Percentiles rank a stretch among this genome's conserved stretches.
Conservation (phyloP, 129 eudicot species). For the Deinandra increscens region DNA sequence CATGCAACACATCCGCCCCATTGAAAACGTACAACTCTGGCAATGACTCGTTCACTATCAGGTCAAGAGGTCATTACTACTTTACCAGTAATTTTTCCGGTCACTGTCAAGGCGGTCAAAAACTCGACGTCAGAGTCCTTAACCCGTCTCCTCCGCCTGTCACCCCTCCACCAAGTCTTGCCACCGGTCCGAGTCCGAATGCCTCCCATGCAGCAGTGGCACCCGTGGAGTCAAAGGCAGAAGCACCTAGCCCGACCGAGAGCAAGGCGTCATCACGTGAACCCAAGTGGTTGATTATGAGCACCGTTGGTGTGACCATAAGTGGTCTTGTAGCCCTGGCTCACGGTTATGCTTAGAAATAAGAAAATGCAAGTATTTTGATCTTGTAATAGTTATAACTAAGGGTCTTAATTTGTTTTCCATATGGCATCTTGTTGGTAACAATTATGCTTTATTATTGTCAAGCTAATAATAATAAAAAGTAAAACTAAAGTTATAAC, state of each 20-base stretch:
- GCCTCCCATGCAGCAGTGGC: background rate
- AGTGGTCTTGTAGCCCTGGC: slow-evolving; percentile 14
- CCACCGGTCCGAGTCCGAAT: slow-evolving; percentile 5
- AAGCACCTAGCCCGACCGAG: slow-evolving; percentile 33
- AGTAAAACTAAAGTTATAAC: too few species aligned
- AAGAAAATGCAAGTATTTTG: slow-evolving; percentile 13
- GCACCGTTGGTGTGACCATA: slow-evolving; percentile 16
- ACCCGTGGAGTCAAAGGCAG: slow-evolving; percentile 3
- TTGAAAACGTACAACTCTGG: slow-evolving; percentile 36
- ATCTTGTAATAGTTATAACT: background rate
- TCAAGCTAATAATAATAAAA: background rate
- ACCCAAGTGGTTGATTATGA: slow-evolving; percentile 30
- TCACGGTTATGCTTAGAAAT: slow-evolving; percentile 21
- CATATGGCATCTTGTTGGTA: background rate
- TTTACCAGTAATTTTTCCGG: slow-evolving; percentile 52
- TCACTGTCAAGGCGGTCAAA: slow-evolving; percentile 61
- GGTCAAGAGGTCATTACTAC: slow-evolving; percentile 48
- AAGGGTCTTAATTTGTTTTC: background rate
- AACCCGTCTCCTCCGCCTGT: background rate
- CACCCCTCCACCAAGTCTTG: slow-evolving; percentile 10
- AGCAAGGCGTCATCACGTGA: slow-evolving; percentile 9
- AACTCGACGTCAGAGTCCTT: slow-evolving; percentile 46
- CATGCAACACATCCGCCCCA: slow-evolving; percentile 49
- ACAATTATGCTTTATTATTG: background rate
- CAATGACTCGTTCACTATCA: slow-evolving; percentile 50